phyloP scores from a whole-genome alignment of 352 stramenopile genomes.

The Vaucheria bursata region DNA sequence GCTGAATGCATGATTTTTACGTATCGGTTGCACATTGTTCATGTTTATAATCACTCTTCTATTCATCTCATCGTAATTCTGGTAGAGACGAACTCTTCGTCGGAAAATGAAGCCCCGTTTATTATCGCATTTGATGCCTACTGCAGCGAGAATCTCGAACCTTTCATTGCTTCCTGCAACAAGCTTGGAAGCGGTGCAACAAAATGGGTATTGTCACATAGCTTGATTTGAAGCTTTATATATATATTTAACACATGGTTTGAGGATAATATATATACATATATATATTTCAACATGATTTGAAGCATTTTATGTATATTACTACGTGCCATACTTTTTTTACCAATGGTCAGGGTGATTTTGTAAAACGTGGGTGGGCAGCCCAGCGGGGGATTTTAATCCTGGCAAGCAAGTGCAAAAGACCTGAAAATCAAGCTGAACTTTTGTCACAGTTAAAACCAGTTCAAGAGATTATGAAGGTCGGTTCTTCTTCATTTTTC shows the following conservation, averaged over 20 bases:
- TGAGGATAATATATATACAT: too few species aligned
- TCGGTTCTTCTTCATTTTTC: conserved; percentile 40
- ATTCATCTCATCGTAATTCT: too few species aligned
- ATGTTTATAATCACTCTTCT: too few species aligned
- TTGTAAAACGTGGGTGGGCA: conserved; percentile 73
- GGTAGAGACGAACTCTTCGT: too few species aligned
- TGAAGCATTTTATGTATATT: too few species aligned
- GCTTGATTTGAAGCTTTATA: too few species aligned
- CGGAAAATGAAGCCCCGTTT: background rate
- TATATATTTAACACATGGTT: too few species aligned
- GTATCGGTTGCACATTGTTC: too few species aligned
- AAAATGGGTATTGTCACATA: conserved; percentile 10
- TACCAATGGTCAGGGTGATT: too few species aligned
- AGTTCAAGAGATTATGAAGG: conserved; percentile 45
- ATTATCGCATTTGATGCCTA: conserved; percentile 10
- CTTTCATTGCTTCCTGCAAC: background rate
- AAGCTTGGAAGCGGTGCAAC: conserved; percentile 5
- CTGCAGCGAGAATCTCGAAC: background rate
- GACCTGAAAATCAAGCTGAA: conserved; percentile 60
- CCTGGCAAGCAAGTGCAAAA: conserved; percentile 82
- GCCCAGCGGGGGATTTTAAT: conserved; percentile 79
- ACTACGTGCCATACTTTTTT: too few species aligned
- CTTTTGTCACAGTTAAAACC: conserved; percentile 28
- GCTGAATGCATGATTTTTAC: too few species aligned
- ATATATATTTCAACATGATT: too few species aligned